Evolutionary conservation across 1,139 yeast species (phyloP).

Genomic region (Taphrina deformans): DNA sequence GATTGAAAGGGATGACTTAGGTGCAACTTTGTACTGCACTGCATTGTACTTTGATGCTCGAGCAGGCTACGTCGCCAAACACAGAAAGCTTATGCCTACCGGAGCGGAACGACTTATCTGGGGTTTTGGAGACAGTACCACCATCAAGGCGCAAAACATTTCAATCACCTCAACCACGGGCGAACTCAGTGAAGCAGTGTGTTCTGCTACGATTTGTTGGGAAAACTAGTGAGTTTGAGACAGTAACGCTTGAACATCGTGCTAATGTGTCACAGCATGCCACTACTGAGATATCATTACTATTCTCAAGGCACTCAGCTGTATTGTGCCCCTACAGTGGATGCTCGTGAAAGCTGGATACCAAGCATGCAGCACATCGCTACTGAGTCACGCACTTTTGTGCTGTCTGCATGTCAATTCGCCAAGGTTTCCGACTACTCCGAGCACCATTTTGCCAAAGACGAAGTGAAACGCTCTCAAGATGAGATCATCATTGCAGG

Average conservation of each 20-base stretch:
- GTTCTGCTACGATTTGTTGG: slow-evolving; percentile 15
- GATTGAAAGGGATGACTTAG: slow-evolving; percentile 14
- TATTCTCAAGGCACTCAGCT: slow-evolving; percentile 5
- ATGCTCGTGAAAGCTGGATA: slow-evolving; percentile 17
- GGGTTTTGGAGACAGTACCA: slow-evolving; percentile 25
- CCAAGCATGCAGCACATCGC: slow-evolving; percentile 27
- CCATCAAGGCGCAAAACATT: slow-evolving; percentile 17
- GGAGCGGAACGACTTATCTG: slow-evolving; percentile 20
- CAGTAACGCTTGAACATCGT: not conserved
- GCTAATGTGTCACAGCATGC: not conserved
- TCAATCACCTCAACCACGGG: not conserved
- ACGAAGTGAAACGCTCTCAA: not conserved
- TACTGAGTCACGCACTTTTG: slow-evolving; percentile 15
- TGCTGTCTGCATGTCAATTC: slow-evolving; percentile 14
- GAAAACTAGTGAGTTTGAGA: slow-evolving; percentile 1
- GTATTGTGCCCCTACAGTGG: slow-evolving; percentile 24
- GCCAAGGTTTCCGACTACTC: slow-evolving; percentile 4
- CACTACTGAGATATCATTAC: slow-evolving; percentile 5
- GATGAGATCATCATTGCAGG: slow-evolving; percentile 14
- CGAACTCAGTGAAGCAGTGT: not conserved
- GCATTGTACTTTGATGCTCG: slow-evolving; percentile 6
- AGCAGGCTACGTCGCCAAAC: slow-evolving; percentile 12
- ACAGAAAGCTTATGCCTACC: slow-evolving; percentile 28
- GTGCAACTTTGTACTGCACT: slow-evolving; percentile 19
- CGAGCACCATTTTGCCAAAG: slow-evolving; percentile 2